These are phyloP conservation scores for Penicillium pulvis DNA, from an alignment of 495 filamentous ascomycete species.

Conservation along the genomic window DNA sequence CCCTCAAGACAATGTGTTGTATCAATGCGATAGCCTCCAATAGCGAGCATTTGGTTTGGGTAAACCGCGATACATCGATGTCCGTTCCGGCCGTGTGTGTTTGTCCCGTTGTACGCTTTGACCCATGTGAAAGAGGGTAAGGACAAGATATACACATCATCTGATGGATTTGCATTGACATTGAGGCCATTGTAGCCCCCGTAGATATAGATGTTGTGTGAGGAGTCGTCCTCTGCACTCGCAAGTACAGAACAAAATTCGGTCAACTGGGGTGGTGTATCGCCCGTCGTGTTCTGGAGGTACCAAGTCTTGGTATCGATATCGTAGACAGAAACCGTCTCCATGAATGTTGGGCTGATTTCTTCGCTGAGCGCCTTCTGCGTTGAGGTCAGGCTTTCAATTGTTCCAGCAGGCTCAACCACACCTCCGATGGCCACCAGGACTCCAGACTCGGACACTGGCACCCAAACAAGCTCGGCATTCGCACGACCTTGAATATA, in stretches of 20 bases:
- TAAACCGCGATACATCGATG: constrained; percentile 70
- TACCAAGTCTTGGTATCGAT: constrained; percentile 55
- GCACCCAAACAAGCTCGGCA: constrained; percentile 71
- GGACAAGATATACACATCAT: constrained; percentile 74
- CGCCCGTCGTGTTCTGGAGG: constrained; percentile 59
- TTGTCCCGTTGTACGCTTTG: constrained; percentile 52
- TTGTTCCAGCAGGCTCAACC: constrained; percentile 48
- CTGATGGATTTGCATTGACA: constrained; percentile 39
- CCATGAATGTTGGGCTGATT: constrained; percentile 61
- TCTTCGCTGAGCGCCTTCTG: constrained; percentile 49
- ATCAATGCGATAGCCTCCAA: constrained; percentile 56
- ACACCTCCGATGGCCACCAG: constrained; percentile 72
- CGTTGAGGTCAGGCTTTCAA: constrained; percentile 23
- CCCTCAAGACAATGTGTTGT: constrained; percentile 49
- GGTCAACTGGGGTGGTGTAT: constrained; percentile 53
- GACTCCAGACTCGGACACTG: constrained; percentile 62
- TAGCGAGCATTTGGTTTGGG: constrained; percentile 70
- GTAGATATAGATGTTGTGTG: constrained; percentile 75
- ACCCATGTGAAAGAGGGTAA: constrained; percentile 79
- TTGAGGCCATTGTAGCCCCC: constrained; percentile 63
- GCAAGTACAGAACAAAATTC: constrained; percentile 69
- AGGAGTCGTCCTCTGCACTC: constrained; percentile 59
- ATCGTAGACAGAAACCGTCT: constrained; percentile 69
- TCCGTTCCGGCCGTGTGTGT: constrained; percentile 54
- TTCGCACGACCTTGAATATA: constrained; percentile 56